These are phyloP conservation scores for Coemansia umbellata DNA, from an alignment of 192 early-diverging fungal genomes.

Conservation along the genomic window DNA sequence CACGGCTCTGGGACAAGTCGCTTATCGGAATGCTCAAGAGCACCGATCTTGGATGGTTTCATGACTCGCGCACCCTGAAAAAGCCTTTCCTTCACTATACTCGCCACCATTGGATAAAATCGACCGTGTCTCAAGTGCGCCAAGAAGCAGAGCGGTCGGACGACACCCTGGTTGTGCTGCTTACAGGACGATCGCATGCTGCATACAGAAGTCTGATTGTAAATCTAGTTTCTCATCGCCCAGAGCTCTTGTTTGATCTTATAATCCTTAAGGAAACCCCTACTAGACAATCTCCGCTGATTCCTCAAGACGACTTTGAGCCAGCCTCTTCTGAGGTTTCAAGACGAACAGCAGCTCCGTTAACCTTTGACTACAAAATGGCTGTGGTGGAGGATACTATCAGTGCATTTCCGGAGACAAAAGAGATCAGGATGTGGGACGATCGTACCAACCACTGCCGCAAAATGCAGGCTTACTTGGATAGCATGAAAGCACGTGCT, in stretches of 20 bases:
- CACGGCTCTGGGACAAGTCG: conserved; percentile 54
- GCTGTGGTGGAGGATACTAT: conserved; percentile 55
- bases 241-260: conserved; percentile 53
- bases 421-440: conserved; percentile 55
- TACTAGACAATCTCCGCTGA: conserved; percentile 33
- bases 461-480: conserved; percentile 43
- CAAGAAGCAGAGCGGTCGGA: conserved; percentile 15
- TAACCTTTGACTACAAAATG: conserved; percentile 61
- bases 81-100: conserved; percentile 38
- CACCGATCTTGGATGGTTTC: conserved; percentile 61
- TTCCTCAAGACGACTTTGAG: conserved; percentile 13
- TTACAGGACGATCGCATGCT: conserved; percentile 47
- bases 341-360: conserved; percentile 30
- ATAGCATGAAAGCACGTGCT: conserved; percentile 28
- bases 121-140: conserved; percentile 13
- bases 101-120: conserved; percentile 24
- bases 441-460: conserved; percentile 53
- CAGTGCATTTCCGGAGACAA: conserved; percentile 48
- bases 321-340: neutral
- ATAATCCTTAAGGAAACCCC: conserved; percentile 53
- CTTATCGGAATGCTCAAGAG: conserved; percentile 54
- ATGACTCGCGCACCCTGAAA: conserved; percentile 56
- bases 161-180: conserved; percentile 33
- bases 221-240: conserved; percentile 25
- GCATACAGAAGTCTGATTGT: conserved; percentile 45